Conservation (phyloP, 768 basidiomycete genomes). For the Hygrophorus pudorinus region DNA sequence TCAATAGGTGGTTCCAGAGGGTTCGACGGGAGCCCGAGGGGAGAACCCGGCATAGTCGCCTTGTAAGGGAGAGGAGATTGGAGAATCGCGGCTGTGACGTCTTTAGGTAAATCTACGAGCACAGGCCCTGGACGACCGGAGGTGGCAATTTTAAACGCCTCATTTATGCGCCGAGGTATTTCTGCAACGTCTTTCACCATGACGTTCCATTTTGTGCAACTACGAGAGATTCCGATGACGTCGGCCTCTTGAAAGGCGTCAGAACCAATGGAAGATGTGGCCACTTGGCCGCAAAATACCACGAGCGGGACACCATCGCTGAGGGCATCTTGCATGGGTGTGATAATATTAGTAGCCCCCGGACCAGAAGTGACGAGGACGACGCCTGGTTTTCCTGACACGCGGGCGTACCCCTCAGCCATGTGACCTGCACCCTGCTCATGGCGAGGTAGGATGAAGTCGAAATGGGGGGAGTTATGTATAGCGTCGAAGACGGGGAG, state of each 20-base stretch:
- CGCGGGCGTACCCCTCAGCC: constrained; percentile 97
- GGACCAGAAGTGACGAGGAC: constrained; percentile 97
- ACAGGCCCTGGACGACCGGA: constrained; percentile 96
- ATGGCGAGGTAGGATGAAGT: constrained; percentile 92
- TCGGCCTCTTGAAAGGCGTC: constrained; percentile 99
- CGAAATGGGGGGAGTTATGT: constrained; percentile 89
- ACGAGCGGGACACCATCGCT: constrained; percentile 91
- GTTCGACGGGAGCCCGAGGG: constrained; percentile 64
- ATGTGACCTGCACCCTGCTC: constrained; percentile 99
- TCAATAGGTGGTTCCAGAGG: constrained; percentile 64
- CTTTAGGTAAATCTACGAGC: constrained; percentile 97
- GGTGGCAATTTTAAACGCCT: constrained; percentile 98
- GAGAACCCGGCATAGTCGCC: constrained; percentile 72
- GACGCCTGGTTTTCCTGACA: constrained; percentile 96
- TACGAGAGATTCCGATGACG: constrained; percentile 88
- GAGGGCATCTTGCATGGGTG: constrained; percentile 95
- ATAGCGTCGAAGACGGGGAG: constrained; percentile 99
- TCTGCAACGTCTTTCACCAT: constrained; percentile 98
- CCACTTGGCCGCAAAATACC: constrained; percentile 97
- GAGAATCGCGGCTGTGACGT: constrained; percentile 89
- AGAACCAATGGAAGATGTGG: constrained; percentile 96
- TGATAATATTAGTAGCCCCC: constrained; percentile 95
- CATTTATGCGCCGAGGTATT: constrained; percentile 91
- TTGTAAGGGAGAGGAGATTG: constrained; percentile 77
- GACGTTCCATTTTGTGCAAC: constrained; percentile 99